Percentiles rank a stretch among this genome's conserved stretches.
Conservation (phyloP, 331 rosid species). For the Quercus phellos region DNA sequence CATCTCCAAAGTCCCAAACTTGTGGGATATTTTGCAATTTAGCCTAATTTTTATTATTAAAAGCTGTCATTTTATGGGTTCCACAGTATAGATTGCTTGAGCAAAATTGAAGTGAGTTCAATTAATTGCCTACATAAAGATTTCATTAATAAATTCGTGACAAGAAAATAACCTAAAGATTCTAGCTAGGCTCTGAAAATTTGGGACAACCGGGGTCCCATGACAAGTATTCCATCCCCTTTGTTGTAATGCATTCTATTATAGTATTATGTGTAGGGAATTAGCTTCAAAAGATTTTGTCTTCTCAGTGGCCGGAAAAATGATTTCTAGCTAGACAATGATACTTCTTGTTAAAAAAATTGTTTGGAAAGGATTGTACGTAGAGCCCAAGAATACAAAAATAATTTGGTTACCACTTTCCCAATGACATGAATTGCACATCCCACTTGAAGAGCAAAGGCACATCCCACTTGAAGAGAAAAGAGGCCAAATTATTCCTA, state of each 20-base stretch:
- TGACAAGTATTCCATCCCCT: not conserved
- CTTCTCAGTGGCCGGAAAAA: too few relatives aligned
- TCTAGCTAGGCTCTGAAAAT: not conserved
- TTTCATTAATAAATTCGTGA: not conserved
- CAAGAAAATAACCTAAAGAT: not conserved
- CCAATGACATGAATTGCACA: too few relatives aligned
- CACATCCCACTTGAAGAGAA: too few relatives aligned
- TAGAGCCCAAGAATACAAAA: too few relatives aligned
- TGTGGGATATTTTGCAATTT: too few relatives aligned
- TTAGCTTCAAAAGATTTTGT: not conserved
- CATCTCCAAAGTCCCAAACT: too few relatives aligned
- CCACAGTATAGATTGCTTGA: conserved; percentile 13
- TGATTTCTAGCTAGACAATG: too few relatives aligned
- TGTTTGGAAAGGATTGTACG: too few relatives aligned
- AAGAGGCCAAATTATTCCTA: too few relatives aligned
- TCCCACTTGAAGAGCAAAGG: too few relatives aligned
- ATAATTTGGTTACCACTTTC: too few relatives aligned
- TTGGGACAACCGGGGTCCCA: conserved; percentile 16
- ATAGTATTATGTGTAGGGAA: not conserved
- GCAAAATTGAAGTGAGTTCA: conserved; percentile 1
- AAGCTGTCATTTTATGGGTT: conserved; percentile 6
- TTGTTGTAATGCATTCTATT: not conserved
- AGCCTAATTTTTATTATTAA: not conserved
- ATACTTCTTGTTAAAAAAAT: too few relatives aligned
- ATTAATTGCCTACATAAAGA: not conserved